These are phyloP conservation scores for Artemisia annua DNA, from an alignment of 129 eudicot genomes.

Conservation along the genomic window DNA sequence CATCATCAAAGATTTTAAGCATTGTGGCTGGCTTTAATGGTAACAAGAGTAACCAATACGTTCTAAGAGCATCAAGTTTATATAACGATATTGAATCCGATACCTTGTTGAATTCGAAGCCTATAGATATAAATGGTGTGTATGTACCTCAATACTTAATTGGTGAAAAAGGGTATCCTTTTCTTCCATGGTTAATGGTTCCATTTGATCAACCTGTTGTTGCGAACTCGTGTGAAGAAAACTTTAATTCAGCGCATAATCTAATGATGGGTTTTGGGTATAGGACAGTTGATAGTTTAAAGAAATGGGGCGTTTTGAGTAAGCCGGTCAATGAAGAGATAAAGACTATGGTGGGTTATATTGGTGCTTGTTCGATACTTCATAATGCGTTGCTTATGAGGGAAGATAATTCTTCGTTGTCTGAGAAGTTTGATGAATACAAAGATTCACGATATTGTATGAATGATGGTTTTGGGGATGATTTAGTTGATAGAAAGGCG, in stretches of 20 bases:
- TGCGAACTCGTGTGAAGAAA: conserved; percentile 47
- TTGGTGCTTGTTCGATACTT: conserved; percentile 87
- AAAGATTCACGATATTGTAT: not conserved
- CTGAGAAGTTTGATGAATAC: conserved; percentile 40
- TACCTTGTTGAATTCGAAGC: conserved; percentile 36
- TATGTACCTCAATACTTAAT: conserved; percentile 67
- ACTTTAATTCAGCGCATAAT: conserved; percentile 41
- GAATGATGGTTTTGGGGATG: conserved; percentile 27
- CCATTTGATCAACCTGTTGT: conserved; percentile 51
- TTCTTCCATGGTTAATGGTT: conserved; percentile 70
- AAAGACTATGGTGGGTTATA: conserved; percentile 66
- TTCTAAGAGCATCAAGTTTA: conserved; percentile 57
- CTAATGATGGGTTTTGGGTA: conserved; percentile 38
- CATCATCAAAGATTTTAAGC: conserved; percentile 67
- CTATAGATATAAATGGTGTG: conserved; percentile 45
- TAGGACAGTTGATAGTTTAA: conserved; percentile 73
- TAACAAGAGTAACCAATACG: conserved; percentile 37
- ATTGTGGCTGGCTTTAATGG: conserved; percentile 66
- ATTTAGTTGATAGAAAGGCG: conserved; percentile 37
- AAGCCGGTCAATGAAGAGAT: conserved; percentile 51
- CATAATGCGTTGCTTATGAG: conserved; percentile 75
- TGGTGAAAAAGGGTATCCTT: conserved; percentile 56
- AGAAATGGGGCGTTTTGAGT: conserved; percentile 77
- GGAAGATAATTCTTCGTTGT: conserved; percentile 75
- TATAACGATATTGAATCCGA: conserved; percentile 58